Base-by-base conservation (phyloP, 805 yeast genomes). In the Starmerella bombicola region DNA sequence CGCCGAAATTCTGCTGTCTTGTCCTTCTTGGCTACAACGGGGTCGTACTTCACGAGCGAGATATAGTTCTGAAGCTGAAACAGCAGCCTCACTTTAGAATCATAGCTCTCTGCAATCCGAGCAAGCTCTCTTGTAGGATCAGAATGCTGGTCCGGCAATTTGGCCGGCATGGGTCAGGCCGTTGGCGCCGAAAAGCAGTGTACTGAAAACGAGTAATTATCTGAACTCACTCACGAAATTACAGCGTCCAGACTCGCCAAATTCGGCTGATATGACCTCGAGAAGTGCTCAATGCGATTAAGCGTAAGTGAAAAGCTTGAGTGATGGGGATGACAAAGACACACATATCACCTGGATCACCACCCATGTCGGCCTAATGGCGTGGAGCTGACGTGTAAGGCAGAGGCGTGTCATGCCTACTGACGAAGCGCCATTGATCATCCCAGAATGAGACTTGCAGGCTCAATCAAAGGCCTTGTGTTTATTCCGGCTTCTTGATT, bases 1-100 rank as follows among this genome's bases (percentile, higher is more conserved):
- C 56, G 52, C 10, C 54, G 52, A 41, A 56, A 61, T 6, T 57
- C 60, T 33, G 49, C 49, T 8, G 62, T 47, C 18, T 50, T 50
- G 44, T 63, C 67, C 12, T 35, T 35, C 25, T 56, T 54, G 19
- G 65, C 64, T 4, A 43, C 60, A 4, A 39, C 48, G 2, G 66
- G 66, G 40, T 64, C 63, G 37, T 54, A 63, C 31, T 54, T 49
- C 16, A 60, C 66, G 15, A 63, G 52, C 6, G 67, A 61, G 4
- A 63, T 61, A 41, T 60, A 63, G 48, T 60, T 59, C 35, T 59
- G 63, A 20, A 63, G 50, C 43, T 63, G 67, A 50, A 60, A 63
- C 34, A 64, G 53, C 30, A 59, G 54, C 29, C 68, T 53, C 3
- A 62, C 59, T 21, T 55, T 50, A 15, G 55, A 59, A 37, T 63